Conservation (phyloP, 2,329 filamentous ascomycete species). For the Fonsecaea pedrosoi region DNA sequence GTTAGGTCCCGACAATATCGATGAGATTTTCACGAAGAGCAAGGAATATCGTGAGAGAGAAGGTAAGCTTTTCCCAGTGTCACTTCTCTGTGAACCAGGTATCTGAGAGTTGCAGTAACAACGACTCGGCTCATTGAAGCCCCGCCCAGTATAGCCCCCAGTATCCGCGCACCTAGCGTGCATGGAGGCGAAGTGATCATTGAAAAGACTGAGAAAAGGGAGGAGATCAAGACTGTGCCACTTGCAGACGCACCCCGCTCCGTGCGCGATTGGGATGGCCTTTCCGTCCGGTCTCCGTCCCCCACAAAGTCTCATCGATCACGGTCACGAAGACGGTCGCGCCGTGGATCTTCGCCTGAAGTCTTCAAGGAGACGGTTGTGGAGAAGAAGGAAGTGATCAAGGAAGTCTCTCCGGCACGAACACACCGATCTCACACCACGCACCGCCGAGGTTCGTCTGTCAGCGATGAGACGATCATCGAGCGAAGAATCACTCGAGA, state of each 20-base stretch:
- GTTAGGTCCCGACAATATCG: constrained; percentile 87
- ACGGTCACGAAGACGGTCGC: constrained; percentile 37
- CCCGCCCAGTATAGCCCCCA: constrained; percentile 34
- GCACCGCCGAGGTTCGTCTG: constrained; percentile 47
- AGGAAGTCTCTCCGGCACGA: constrained; percentile 37
- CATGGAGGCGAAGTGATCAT: constrained; percentile 38
- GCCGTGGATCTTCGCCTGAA: constrained; percentile 37
- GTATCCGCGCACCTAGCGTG: constrained; percentile 50
- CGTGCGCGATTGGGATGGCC: constrained; percentile 44
- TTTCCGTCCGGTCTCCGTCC: constrained; percentile 39
- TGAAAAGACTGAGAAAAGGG: constrained; percentile 34
- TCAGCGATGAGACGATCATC: constrained; percentile 45
- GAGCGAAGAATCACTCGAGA: constrained; percentile 45
- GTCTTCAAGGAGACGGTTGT: constrained; percentile 36
- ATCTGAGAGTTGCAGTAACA: constrained; percentile 27
- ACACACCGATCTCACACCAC: constrained; percentile 34
- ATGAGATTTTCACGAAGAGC: constrained; percentile 83
- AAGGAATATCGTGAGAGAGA: constrained; percentile 67
- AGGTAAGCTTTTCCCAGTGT: constrained; percentile 25
- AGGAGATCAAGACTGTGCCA: constrained; percentile 37
- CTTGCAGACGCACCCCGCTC: constrained; percentile 43
- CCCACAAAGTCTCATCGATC: constrained; percentile 43
- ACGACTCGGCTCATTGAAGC: constrained; percentile 44
- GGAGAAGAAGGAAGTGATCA: constrained; percentile 37
- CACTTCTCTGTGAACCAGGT: background rate